These are phyloP conservation scores for Puccinia hordei DNA, from an alignment of 1,284 basidiomycete species.

Conservation along the genomic window DNA sequence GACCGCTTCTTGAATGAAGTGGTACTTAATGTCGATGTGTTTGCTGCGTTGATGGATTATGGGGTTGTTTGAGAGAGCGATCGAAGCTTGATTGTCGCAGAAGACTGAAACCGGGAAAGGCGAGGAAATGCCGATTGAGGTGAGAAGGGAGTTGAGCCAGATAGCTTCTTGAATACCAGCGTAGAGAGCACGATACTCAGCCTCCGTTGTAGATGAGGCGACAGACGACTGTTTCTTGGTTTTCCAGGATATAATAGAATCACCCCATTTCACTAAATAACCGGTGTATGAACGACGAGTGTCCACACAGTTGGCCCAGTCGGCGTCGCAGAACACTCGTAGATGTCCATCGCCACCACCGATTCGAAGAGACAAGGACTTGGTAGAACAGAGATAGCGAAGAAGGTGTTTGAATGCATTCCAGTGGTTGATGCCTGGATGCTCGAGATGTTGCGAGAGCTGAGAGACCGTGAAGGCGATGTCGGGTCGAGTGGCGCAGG, in stretches of 20 bases:
- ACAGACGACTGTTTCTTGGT: background rate
- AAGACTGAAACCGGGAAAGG: too few relatives aligned
- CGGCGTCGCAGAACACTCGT: too few relatives aligned
- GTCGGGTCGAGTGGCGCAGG: too few relatives aligned
- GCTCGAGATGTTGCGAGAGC: conserved; percentile 20
- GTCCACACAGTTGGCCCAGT: background rate
- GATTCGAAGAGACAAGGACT: background rate
- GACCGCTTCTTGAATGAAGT: conserved; percentile 61
- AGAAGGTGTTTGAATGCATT: background rate
- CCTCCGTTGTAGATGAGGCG: conserved; percentile 62
- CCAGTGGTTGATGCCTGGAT: conserved; percentile 10
- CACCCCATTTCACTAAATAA: background rate
- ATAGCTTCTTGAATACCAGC: too few relatives aligned
- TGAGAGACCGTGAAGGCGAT: conserved; percentile 22
- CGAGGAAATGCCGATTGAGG: too few relatives aligned
- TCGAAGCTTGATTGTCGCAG: too few relatives aligned
- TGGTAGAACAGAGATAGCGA: background rate
- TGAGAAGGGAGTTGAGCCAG: too few relatives aligned
- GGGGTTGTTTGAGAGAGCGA: too few relatives aligned
- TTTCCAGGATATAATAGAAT: background rate
- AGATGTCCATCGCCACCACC: background rate
- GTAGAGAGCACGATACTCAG: too few relatives aligned
- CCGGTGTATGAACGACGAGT: background rate
- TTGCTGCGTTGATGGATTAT: too few relatives aligned
- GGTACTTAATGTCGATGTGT: conserved; percentile 61